phyloP scores from a whole-genome alignment of 495 filamentous ascomycete genomes.

The Aspergillus ostianus region DNA sequence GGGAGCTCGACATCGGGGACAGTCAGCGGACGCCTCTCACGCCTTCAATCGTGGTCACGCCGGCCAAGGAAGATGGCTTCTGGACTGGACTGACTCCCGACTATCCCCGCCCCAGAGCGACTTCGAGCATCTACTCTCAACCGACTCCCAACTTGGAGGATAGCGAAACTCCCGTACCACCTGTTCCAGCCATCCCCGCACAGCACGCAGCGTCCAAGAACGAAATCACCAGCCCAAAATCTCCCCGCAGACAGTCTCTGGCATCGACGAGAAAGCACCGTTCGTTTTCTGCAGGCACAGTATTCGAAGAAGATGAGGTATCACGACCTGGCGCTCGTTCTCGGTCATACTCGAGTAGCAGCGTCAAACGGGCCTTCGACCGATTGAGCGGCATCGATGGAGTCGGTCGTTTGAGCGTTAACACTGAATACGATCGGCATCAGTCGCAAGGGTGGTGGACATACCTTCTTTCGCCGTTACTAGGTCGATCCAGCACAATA shows the following conservation, averaged over 20 bases:
- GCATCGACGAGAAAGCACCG: slow-evolving; percentile 28
- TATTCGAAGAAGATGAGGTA: slow-evolving; percentile 57
- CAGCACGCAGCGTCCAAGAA: slow-evolving; percentile 30
- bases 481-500: slow-evolving; percentile 43
- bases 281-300: slow-evolving; percentile 48
- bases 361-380: slow-evolving; percentile 23
- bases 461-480: slow-evolving; percentile 74
- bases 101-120: slow-evolving; percentile 35
- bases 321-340: slow-evolving; percentile 20
- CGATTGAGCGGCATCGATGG: slow-evolving; percentile 4
- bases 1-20: slow-evolving; percentile 31
- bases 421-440: slow-evolving; percentile 50
- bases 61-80: slow-evolving; percentile 60
- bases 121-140: slow-evolving; percentile 71
- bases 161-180: slow-evolving; percentile 43
- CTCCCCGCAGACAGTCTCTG: slow-evolving; percentile 30
- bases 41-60: slow-evolving; percentile 64
- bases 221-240: slow-evolving; percentile 30
- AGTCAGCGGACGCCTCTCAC: slow-evolving; percentile 41
- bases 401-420: slow-evolving; percentile 31
- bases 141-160: slow-evolving; percentile 39
- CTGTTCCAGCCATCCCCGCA: slow-evolving; percentile 62
- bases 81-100: slow-evolving; percentile 46
- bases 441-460: slow-evolving; percentile 88
- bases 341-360: slow-evolving; percentile 18